phyloP scores from a whole-genome alignment of 768 basidiomycete species.

The Cytidiella melzeri region DNA sequence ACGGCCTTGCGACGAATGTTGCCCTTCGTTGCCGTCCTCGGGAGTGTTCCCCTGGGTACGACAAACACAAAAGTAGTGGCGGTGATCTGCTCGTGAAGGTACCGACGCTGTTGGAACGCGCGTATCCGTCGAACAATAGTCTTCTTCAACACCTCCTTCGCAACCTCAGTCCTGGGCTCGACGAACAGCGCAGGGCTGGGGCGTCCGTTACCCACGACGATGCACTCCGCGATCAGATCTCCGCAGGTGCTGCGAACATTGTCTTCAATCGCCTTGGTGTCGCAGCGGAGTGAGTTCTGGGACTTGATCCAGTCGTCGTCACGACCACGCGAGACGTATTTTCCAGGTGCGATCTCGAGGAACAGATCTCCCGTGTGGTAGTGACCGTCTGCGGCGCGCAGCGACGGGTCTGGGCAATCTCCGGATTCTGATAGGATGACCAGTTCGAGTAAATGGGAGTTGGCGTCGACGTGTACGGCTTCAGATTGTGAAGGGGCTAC shows the following conservation, averaged over 20 bases:
- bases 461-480: conserved; percentile 44
- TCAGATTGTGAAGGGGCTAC: conserved; percentile 37
- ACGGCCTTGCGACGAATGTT: conserved; percentile 75
- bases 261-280: conserved; percentile 79
- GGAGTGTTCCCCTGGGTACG: conserved; percentile 59
- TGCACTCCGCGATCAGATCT: conserved; percentile 61
- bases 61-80: conserved; percentile 60
- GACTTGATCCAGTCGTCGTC: conserved; percentile 87
- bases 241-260: conserved; percentile 62
- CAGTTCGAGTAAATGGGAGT: conserved; percentile 54
- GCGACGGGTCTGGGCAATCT: conserved; percentile 59
- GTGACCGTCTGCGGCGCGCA: conserved; percentile 58
- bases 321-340: conserved; percentile 62
- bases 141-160: conserved; percentile 54
- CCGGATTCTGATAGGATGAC: conserved; percentile 61
- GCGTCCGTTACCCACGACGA: conserved; percentile 72
- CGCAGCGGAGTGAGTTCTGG: conserved; percentile 71
- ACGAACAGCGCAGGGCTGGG: conserved; percentile 75
- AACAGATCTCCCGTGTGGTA: conserved; percentile 85
- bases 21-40: conserved; percentile 76
- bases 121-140: conserved; percentile 70
- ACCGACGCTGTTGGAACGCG: conserved; percentile 67
- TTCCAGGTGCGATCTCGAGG: conserved; percentile 50
- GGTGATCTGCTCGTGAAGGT: conserved; percentile 74
- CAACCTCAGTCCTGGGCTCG: conserved; percentile 48